Conservation (phyloP, 305 asterid genomes). For the Fraxinus nigra region DNA sequence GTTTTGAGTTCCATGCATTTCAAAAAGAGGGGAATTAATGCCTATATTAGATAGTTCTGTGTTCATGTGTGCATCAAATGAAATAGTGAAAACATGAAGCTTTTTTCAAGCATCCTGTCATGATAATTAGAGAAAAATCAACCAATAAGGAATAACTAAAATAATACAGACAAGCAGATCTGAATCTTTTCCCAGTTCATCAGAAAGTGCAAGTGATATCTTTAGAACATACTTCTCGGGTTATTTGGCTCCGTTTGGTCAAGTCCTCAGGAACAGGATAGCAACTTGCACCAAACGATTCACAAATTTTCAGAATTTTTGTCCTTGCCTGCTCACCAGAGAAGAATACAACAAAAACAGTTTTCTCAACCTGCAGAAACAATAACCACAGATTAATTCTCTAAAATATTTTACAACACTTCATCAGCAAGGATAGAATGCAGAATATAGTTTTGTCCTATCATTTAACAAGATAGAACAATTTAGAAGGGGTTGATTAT, state of each 20-base stretch:
- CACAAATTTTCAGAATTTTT: conserved; percentile 92
- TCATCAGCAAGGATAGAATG: conserved; percentile 18
- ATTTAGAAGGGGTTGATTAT: background rate
- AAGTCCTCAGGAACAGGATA: conserved; percentile 92
- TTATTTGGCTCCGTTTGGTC: conserved; percentile 74
- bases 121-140: background rate
- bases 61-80: background rate
- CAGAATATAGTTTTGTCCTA: background rate
- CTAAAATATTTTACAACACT: conserved; percentile 10
- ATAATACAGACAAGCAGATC: background rate
- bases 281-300: conserved; percentile 96
- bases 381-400: conserved; percentile 23
- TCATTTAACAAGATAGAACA: background rate
- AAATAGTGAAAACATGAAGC: conserved; percentile 1
- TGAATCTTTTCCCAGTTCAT: conserved; percentile 12
- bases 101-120: background rate
- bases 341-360: conserved; percentile 91
- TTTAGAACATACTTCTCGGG: conserved; percentile 65
- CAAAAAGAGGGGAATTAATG: too few relatives aligned
- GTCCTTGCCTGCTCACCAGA: conserved; percentile 97
- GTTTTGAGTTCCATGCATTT: background rate
- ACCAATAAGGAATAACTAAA: background rate
- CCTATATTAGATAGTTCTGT: too few relatives aligned
- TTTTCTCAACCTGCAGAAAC: conserved; percentile 87
- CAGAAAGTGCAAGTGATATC: conserved; percentile 19